Conservation (phyloP, 495 filamentous ascomycete genomes). For the Aspergillus affinis region DNA sequence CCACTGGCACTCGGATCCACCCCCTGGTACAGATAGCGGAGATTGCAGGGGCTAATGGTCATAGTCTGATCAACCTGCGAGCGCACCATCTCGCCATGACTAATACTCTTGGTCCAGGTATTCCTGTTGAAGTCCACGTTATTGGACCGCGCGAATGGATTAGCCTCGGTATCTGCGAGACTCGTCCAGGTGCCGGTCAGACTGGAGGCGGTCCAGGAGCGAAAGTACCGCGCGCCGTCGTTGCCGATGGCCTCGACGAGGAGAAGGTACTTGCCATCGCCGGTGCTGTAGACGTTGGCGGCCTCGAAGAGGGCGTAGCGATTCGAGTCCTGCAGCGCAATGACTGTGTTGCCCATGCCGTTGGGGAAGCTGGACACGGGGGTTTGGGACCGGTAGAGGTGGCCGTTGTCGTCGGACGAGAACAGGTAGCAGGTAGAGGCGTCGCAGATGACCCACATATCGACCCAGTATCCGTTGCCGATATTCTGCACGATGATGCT, state of each 20-base stretch:
- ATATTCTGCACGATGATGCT: conserved; percentile 1
- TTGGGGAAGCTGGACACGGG: background rate
- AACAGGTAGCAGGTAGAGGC: background rate
- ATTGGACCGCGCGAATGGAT: conserved; percentile 1
- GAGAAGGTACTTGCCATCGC: background rate
- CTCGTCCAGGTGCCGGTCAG: background rate
- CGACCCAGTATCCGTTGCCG: background rate
- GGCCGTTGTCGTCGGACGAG: conserved; percentile 2
- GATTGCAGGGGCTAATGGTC: background rate
- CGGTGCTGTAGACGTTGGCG: background rate
- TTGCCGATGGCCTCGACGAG: background rate
- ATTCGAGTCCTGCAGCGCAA: conserved; percentile 1
- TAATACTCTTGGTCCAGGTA: background rate
- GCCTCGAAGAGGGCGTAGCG: background rate
- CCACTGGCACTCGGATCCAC: background rate
- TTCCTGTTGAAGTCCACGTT: background rate
- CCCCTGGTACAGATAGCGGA: conserved; percentile 2
- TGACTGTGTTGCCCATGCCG: background rate
- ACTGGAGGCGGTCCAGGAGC: background rate
- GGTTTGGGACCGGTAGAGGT: conserved; percentile 1
- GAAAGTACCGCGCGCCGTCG: conserved; percentile 1
- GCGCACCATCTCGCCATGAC: conserved; percentile 1
- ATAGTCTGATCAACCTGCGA: background rate
- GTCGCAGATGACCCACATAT: conserved; percentile 1
- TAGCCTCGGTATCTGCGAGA: conserved; percentile 1